Evolutionary conservation across 257 asterid species (phyloP), one percentile per base, ranked within the genome.

Genomic region (Anisodus acutangulus): DNA sequence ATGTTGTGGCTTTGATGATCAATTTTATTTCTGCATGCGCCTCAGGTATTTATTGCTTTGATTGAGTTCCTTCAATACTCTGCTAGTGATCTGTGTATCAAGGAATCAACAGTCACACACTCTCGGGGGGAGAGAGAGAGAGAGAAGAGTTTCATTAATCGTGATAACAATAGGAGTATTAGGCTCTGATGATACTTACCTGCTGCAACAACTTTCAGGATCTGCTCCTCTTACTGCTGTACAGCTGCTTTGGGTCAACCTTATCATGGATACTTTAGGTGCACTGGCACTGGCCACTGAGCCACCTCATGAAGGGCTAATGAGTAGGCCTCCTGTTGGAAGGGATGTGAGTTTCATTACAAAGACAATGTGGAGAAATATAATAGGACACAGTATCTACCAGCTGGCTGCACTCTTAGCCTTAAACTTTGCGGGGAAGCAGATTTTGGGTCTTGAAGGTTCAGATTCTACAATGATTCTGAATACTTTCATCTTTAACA

Each of bases 201-300:
- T 86, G 51, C 68, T 54, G 45, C 26, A 80, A 55, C 35, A 19
- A 16, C 41, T 83, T 84, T 72, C 94, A 97, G 98, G 99, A 78
- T 91, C 98, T 17, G 99, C 98, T 81, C 99, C 99, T 72, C 98
- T 97, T 81, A 97, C 99, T 7, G 98, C 98, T 8, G 98, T 97
- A 57, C 99, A 97, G 87, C 88, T 97, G 93, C 97, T 97, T 2
- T 97, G 99, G 98, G 98, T 97, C 86, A 97, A 97, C 94, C 90
- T 97, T 83, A 97, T 97, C 57, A 97, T 97, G 99, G 99, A 97
- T 89, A 97, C 99, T 63, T 88, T 97, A 84, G 99, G 99, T 69
- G 99, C 99, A 81, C 94, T 97, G 74, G 99, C 99, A 58, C 92
- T 97, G 19, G 99, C 99, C 79, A 97, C 98, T 8, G 99, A 97